These are phyloP conservation scores for Colletotrichum godetiae DNA, from an alignment of 2,329 filamentous ascomycete species.

Conservation along the genomic window DNA sequence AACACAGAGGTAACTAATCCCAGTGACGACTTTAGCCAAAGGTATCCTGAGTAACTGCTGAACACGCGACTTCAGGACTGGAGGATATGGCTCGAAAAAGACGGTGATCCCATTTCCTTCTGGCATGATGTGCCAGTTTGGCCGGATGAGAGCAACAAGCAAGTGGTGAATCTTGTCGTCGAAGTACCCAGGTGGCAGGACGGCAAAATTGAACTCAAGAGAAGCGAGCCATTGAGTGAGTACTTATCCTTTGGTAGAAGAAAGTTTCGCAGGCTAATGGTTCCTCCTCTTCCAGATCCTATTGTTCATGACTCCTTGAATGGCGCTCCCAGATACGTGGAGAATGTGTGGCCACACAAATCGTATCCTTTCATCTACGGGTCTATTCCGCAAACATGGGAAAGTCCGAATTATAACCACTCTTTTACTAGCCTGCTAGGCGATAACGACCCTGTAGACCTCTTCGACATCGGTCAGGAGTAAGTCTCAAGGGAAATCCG, in stretches of 20 bases:
- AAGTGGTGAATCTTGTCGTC: constrained; percentile 51
- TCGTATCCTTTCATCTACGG: constrained; percentile 56
- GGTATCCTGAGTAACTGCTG: background rate
- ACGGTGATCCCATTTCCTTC: constrained; percentile 52
- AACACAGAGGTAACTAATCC: constrained; percentile 47
- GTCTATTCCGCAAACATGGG: constrained; percentile 57
- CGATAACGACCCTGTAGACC: constrained; percentile 55
- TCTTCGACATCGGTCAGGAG: constrained; percentile 52
- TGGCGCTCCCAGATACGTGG: constrained; percentile 50
- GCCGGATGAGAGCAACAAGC: constrained; percentile 46
- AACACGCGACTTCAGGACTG: constrained; percentile 45
- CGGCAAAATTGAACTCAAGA: constrained; percentile 51
- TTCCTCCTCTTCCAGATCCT: constrained; percentile 43
- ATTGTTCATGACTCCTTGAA: constrained; percentile 55
- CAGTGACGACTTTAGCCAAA: background rate
- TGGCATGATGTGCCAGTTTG: constrained; percentile 56
- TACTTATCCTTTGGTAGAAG: too few relatives aligned
- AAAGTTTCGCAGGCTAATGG: background rate
- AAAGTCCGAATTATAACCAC: constrained; percentile 53
- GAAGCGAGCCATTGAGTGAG: constrained; percentile 51
- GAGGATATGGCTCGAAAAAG: constrained; percentile 53
- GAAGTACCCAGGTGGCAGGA: constrained; percentile 56
- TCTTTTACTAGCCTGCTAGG: constrained; percentile 49
- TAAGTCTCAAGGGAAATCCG: constrained; percentile 25
- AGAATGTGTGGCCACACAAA: constrained; percentile 56